These are phyloP conservation scores for Sphenostylis stenocarpa DNA, from an alignment of 306 rosid species.

Conservation along the genomic window DNA sequence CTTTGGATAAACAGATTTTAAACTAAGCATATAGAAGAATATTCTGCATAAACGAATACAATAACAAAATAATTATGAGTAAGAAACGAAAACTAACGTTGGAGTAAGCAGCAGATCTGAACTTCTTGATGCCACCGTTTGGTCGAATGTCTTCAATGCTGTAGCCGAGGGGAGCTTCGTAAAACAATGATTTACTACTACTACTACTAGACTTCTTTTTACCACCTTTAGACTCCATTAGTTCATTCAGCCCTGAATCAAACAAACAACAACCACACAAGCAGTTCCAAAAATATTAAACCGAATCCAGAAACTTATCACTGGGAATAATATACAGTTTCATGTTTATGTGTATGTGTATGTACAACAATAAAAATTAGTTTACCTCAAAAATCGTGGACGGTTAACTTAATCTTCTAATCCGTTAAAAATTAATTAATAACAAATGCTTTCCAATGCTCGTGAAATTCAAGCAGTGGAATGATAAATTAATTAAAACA, in stretches of 20 bases:
- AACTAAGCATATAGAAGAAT: neutral
- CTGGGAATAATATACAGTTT: too few relatives aligned
- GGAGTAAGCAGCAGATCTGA: conserved; percentile 92
- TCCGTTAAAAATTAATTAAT: neutral
- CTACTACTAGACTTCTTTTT: conserved; percentile 71
- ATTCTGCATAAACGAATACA: too few relatives aligned
- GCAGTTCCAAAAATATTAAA: neutral
- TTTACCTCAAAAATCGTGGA: neutral
- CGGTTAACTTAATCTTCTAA: neutral
- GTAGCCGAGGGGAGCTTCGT: conserved; percentile 91
- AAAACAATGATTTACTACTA: conserved; percentile 61
- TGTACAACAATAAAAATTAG: neutral
- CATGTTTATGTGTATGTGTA: too few relatives aligned
- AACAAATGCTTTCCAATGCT: too few relatives aligned
- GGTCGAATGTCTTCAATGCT: conserved; percentile 90
- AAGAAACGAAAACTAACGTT: conserved; percentile 48
- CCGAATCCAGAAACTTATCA: neutral
- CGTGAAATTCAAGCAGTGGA: too few relatives aligned
- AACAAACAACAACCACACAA: neutral
- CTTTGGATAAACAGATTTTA: neutral
- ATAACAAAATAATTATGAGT: too few relatives aligned
- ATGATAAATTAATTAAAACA: too few relatives aligned
- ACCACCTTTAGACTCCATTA: conserved; percentile 87
- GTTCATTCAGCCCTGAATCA: conserved; percentile 53
- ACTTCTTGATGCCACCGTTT: conserved; percentile 82